Percentiles rank a stretch among this genome's conserved stretches.
phyloP scores from a whole-genome alignment of 805 yeast species.

The Wickerhamiella galacta region DNA sequence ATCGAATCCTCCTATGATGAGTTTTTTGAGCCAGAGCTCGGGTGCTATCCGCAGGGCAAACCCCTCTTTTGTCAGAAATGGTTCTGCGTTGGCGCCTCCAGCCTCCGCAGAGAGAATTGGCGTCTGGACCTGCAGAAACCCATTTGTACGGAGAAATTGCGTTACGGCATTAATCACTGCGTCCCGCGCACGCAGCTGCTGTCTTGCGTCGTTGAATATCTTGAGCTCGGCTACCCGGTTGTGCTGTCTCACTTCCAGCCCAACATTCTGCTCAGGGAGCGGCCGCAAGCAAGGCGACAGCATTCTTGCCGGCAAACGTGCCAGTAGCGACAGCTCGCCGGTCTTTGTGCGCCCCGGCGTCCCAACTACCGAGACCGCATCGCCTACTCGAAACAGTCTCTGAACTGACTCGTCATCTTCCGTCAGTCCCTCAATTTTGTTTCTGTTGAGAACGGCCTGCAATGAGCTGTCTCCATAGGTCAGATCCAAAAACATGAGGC shows the following conservation, averaged over 20 bases:
- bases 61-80: constrained; percentile 43
- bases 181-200: constrained; percentile 35
- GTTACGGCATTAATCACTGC: constrained; percentile 40
- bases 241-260: constrained; percentile 38
- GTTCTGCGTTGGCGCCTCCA: constrained; percentile 88
- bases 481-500: constrained; percentile 52
- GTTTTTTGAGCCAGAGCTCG: constrained; percentile 78
- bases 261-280: constrained; percentile 46
- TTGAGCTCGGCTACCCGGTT: constrained; percentile 63
- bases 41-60: constrained; percentile 80
- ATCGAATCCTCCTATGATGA: constrained; percentile 74
- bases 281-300: constrained; percentile 57
- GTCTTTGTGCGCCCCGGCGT: constrained; percentile 56
- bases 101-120: constrained; percentile 57
- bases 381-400: constrained; percentile 48
- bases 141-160: constrained; percentile 33
- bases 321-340: constrained; percentile 62
- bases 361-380: constrained; percentile 50
- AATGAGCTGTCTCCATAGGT: constrained; percentile 40
- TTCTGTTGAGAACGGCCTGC: constrained; percentile 47
- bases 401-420: constrained; percentile 27
- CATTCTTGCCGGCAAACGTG: constrained; percentile 31
- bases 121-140: constrained; percentile 72
- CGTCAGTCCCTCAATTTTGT: constrained; percentile 25
- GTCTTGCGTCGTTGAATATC: constrained; percentile 35